Percentiles rank a stretch among this genome's conserved stretches.
These are phyloP conservation scores for Streptanthus diversifolius DNA, from an alignment of 345 rosid genomes.

Conservation along the genomic window DNA sequence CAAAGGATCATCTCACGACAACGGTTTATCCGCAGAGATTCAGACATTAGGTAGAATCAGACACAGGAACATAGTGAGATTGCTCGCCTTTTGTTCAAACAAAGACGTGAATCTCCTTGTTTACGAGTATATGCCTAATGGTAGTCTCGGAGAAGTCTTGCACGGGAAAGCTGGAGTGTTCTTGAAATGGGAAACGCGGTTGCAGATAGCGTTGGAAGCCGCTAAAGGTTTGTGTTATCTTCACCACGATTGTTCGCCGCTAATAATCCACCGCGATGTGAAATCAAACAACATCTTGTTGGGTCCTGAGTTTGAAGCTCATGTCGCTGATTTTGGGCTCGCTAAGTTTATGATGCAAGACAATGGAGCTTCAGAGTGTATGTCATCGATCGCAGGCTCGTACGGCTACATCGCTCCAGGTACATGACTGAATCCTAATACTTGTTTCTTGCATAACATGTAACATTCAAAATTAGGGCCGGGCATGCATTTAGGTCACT, in stretches of 20 bases:
- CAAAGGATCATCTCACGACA: slow-evolving; percentile 69
- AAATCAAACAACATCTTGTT: slow-evolving; percentile 89
- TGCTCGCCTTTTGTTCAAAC: slow-evolving; percentile 81
- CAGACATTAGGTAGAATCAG: slow-evolving; percentile 82
- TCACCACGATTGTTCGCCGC: slow-evolving; percentile 89
- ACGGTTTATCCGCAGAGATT: slow-evolving; percentile 84
- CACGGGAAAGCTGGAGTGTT: slow-evolving; percentile 75
- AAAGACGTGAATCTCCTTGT: slow-evolving; percentile 79
- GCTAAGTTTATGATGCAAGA: slow-evolving; percentile 84
- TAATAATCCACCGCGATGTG: slow-evolving; percentile 86
- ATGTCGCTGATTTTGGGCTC: slow-evolving; percentile 92
- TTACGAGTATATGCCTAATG: slow-evolving; percentile 92
- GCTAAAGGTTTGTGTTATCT: slow-evolving; percentile 91
- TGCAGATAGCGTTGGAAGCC: slow-evolving; percentile 83
- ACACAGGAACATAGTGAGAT: slow-evolving; percentile 85
- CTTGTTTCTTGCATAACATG: slow-evolving; percentile 1
- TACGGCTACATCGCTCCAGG: slow-evolving; percentile 99
- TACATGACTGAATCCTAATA: slow-evolving; percentile 24
- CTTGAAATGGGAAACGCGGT: slow-evolving; percentile 69
- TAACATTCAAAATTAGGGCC: not conserved
- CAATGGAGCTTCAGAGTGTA: slow-evolving; percentile 80
- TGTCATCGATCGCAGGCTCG: slow-evolving; percentile 96
- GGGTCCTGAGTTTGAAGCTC: slow-evolving; percentile 85
- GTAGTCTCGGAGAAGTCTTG: slow-evolving; percentile 86
- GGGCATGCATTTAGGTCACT: not conserved